A percentile compares a stretch with the other conserved stretches of the same genome.
phyloP scores from a whole-genome alignment of 2,329 filamentous ascomycete genomes.

The Fusarium sp. region DNA sequence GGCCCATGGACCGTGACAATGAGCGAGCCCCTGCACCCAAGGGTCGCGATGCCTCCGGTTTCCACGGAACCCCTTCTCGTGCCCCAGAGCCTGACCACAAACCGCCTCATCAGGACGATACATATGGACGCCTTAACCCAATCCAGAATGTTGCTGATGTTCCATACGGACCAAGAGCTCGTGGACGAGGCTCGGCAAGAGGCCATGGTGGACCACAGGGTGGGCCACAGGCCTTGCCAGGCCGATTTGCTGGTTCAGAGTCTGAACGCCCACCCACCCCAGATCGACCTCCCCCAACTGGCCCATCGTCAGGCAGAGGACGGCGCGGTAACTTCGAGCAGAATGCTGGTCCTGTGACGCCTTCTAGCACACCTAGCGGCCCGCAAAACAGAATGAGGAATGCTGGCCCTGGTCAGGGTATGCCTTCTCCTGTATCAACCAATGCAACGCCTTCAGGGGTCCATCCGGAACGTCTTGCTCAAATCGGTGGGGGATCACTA shows the following conservation, averaged over 20 bases:
- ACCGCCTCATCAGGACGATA: slow-evolving; percentile 69
- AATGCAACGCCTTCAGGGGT: slow-evolving; percentile 54
- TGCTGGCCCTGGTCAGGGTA: slow-evolving; percentile 49
- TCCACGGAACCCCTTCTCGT: slow-evolving; percentile 55
- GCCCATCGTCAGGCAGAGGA: slow-evolving; percentile 64
- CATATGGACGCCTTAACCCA: slow-evolving; percentile 72
- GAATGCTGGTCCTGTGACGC: slow-evolving; percentile 50
- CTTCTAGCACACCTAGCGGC: slow-evolving; percentile 46
- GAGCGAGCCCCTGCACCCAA: slow-evolving; percentile 54
- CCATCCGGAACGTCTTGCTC: slow-evolving; percentile 65
- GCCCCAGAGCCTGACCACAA: slow-evolving; percentile 65
- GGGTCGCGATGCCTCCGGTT: slow-evolving; percentile 54
- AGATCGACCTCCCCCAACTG: slow-evolving; percentile 66
- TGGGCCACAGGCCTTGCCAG: slow-evolving; percentile 54
- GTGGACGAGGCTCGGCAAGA: slow-evolving; percentile 60
- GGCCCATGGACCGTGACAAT: slow-evolving; percentile 57
- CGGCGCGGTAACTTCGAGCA: slow-evolving; percentile 61
- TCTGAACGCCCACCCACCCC: slow-evolving; percentile 60
- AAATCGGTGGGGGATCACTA: slow-evolving; percentile 56
- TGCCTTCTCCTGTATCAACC: slow-evolving; percentile 45
- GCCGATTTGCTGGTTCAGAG: slow-evolving; percentile 58
- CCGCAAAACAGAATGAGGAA: slow-evolving; percentile 60
- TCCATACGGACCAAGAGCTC: slow-evolving; percentile 69
- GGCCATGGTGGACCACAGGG: slow-evolving; percentile 53
- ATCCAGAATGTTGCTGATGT: slow-evolving; percentile 62